Evolutionary conservation across 495 filamentous ascomycete species (phyloP), one percentile per base, ranked within the genome.

Genomic region (Haplographium delicatum): DNA sequence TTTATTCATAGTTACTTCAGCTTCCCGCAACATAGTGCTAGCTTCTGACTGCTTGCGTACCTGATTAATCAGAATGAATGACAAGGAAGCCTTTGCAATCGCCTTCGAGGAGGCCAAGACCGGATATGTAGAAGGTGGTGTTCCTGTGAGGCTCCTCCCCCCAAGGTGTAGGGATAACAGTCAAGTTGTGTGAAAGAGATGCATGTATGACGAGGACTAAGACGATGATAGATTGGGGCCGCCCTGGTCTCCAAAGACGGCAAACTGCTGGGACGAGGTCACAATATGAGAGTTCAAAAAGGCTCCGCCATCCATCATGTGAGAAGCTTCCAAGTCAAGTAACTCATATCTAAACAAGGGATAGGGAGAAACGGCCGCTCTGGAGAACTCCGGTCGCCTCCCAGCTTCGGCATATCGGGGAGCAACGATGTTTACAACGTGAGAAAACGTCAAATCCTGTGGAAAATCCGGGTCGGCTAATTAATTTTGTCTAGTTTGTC

Each of bases 341-440:
- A 22, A 19, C 18, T 4, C 22, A 9, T 22, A 23, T 19, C 25
- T 50, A 34, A 39, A 28, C n/a, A 54, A 19, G 25, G 40, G 18
- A 13, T 51, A 91, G 86, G 88, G 81, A 41, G 88, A 94, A 62
- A 91, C 88, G 42, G 81, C 88, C 9, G 81, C 85, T 8, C 74
- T 95, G 33, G 84, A 89, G 50, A 84, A 85, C 65, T 83, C 86
- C 0, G 88, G 88, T 31, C 82, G 86, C 45, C 76, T 90, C 31
- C 80, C 84, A 30, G 85, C 83, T 10, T 76, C 75, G 1, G 78
- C 78, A 16, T 93, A 91, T 66, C 68, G 73, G 56, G 84, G 85
- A 34, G 66, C 81, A 34, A 93, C 88, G 4, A 89, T 93, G 83
- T 93, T 88, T 66, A 93, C 88, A 7, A 91, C 89, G 1, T 50